Percentiles rank a stretch among this genome's conserved stretches.
Conservation (phyloP, 768 basidiomycete species). For the Mycena olivaceomarginata region DNA sequence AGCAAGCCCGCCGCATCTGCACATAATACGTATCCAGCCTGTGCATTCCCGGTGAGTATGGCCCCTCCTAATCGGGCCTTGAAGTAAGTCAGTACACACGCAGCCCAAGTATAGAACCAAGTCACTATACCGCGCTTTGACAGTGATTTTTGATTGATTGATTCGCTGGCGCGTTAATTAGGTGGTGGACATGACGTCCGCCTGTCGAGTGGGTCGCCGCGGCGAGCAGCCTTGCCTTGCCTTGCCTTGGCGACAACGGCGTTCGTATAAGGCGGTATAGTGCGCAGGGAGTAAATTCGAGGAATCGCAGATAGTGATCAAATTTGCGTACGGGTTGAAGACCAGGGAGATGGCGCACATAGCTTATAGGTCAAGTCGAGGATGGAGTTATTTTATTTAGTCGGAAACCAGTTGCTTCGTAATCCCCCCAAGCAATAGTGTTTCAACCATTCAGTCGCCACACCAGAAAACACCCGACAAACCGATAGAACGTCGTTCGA, state of each 20-base stretch:
- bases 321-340: background rate
- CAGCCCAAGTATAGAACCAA: conserved; percentile 2
- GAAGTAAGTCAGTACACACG: too few species aligned
- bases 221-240: background rate
- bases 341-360: background rate
- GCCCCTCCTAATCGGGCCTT: background rate
- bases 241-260: background rate
- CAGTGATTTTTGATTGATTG: background rate
- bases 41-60: background rate
- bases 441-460: background rate
- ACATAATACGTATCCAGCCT: background rate
- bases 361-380: background rate
- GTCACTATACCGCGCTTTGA: conserved; percentile 18
- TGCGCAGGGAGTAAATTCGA: background rate
- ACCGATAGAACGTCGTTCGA: too few species aligned
- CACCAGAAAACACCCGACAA: background rate
- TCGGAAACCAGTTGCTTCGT: background rate
- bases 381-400: background rate
- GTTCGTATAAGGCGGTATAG: background rate
- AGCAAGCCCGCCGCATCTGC: background rate
- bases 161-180: background rate
- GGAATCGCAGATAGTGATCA: background rate
- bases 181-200: background rate
- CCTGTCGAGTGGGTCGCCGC: background rate
- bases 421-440: background rate